Percentiles rank a stretch among this genome's conserved stretches.
phyloP scores from a whole-genome alignment of 2,329 filamentous ascomycete species.

The Simplicillium sp. region DNA sequence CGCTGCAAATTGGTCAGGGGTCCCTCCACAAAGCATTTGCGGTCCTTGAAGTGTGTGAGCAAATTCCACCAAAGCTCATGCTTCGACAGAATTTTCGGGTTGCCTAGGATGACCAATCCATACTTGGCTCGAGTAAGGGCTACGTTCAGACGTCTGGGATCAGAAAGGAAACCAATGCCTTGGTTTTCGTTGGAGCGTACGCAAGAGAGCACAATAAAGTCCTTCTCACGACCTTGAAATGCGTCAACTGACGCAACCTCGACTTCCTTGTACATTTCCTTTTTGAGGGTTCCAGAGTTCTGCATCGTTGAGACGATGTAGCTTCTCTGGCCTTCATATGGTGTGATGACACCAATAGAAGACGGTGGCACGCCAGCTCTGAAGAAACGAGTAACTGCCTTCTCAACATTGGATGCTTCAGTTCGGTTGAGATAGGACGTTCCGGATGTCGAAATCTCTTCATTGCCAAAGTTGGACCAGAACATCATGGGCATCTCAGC shows the following conservation, averaged over 20 bases:
- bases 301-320: conserved; percentile 99
- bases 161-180: conserved; percentile 96
- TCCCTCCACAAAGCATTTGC: conserved; percentile 90
- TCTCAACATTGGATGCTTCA: conserved; percentile 94
- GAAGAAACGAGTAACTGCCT: conserved; percentile 97
- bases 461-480: conserved; percentile 95
- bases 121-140: conserved; percentile 95
- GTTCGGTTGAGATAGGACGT: conserved; percentile 98
- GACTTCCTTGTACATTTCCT: conserved; percentile 97
- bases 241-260: conserved; percentile 97
- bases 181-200: conserved; percentile 98
- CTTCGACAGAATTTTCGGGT: conserved; percentile 95
- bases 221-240: conserved; percentile 97
- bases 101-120: conserved; percentile 90
- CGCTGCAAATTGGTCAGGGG: conserved; percentile 93
- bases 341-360: conserved; percentile 96
- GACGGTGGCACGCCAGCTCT: conserved; percentile 92
- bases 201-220: conserved; percentile 96
- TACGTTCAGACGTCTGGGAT: conserved; percentile 93
- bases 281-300: conserved; percentile 92
- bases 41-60: conserved; percentile 92
- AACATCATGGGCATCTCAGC: conserved; percentile 98
- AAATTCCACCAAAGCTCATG: conserved; percentile 97
- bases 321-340: conserved; percentile 95
- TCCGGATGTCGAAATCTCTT: conserved; percentile 95